Evolutionary conservation across 2,329 filamentous ascomycete genomes (phyloP).

Genomic region (Basipetospora chlamydospora): DNA sequence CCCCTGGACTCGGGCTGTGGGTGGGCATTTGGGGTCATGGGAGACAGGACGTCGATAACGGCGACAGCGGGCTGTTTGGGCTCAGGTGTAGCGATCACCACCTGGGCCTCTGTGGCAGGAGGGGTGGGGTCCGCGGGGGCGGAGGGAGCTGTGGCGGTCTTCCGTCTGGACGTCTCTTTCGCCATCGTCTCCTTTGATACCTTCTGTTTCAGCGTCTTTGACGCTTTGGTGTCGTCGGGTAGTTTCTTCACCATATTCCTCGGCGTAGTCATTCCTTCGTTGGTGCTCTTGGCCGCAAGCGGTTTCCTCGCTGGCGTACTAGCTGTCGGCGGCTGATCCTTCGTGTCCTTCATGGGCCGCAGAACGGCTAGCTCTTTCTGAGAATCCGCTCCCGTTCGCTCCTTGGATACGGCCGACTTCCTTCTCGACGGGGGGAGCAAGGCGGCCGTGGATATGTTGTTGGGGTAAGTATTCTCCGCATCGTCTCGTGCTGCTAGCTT

Average conservation of each 20-base stretch:
- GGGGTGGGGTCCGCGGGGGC: conserved; percentile 2
- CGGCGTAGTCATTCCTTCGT: conserved; percentile 43
- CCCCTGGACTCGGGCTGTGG: conserved; percentile 17
- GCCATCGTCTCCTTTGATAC: not conserved
- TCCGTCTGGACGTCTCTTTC: conserved; percentile 11
- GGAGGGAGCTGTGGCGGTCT: too few relatives aligned
- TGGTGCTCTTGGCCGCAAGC: conserved; percentile 42
- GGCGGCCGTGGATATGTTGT: not conserved
- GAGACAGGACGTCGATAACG: conserved; percentile 15
- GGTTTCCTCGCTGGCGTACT: conserved; percentile 30
- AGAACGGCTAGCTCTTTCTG: conserved; percentile 30
- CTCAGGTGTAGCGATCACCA: too few relatives aligned
- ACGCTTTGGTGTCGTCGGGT: conserved; percentile 10
- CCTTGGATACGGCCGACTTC: conserved; percentile 2
- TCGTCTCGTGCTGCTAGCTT: conserved; percentile 44
- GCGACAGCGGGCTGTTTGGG: conserved; percentile 5
- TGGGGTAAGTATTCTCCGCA: conserved; percentile 18
- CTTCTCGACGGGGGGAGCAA: not conserved
- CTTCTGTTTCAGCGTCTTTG: conserved; percentile 11
- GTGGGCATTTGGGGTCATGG: conserved; percentile 26
- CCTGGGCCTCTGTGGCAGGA: conserved; percentile 10
- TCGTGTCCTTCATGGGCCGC: too few relatives aligned
- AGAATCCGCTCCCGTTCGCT: conserved; percentile 23
- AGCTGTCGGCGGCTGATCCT: too few relatives aligned
- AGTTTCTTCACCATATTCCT: conserved; percentile 33